A percentile compares a stretch with the other conserved stretches of the same genome.
phyloP scores from a whole-genome alignment of 2,329 filamentous ascomycete genomes.

The Colletotrichum somersetense region DNA sequence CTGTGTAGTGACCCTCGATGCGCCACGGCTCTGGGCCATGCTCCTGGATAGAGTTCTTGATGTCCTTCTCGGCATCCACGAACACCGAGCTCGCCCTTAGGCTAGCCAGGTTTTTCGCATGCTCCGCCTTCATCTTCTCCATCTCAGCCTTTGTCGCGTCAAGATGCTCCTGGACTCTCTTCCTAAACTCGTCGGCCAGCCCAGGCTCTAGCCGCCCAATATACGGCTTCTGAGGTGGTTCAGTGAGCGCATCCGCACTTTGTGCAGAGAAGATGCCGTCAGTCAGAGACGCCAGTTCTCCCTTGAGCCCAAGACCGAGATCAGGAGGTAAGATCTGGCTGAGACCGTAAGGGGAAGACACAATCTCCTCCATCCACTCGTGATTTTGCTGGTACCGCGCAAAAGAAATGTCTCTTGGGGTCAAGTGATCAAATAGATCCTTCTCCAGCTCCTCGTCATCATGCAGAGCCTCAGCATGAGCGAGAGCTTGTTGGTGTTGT shows the following conservation, averaged over 20 bases:
- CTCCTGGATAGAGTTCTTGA: conserved; percentile 75
- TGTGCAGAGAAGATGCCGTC: conserved; percentile 84
- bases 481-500: conserved; percentile 41
- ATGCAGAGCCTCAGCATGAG: conserved; percentile 50
- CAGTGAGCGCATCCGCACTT: conserved; percentile 62
- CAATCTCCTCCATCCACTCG: conserved; percentile 98
- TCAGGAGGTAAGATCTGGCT: conserved; percentile 88
- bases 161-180: conserved; percentile 79
- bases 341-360: conserved; percentile 89
- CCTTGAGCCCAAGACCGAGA: conserved; percentile 86
- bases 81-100: conserved; percentile 79
- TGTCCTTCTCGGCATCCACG: conserved; percentile 79
- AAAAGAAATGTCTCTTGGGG: conserved; percentile 88
- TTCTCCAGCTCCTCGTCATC: conserved; percentile 89
- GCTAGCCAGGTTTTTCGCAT: conserved; percentile 80
- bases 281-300: conserved; percentile 84
- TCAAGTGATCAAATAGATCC: conserved; percentile 87
- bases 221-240: conserved; percentile 69
- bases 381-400: conserved; percentile 94
- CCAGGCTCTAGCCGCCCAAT: conserved; percentile 77
- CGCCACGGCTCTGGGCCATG: conserved; percentile 72
- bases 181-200: conserved; percentile 87
- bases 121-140: conserved; percentile 83
- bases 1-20: conserved; percentile 67
- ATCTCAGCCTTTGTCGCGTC: conserved; percentile 83